Conservation (phyloP, 2,329 filamentous ascomycete species). For the Penicillium sp. region DNA sequence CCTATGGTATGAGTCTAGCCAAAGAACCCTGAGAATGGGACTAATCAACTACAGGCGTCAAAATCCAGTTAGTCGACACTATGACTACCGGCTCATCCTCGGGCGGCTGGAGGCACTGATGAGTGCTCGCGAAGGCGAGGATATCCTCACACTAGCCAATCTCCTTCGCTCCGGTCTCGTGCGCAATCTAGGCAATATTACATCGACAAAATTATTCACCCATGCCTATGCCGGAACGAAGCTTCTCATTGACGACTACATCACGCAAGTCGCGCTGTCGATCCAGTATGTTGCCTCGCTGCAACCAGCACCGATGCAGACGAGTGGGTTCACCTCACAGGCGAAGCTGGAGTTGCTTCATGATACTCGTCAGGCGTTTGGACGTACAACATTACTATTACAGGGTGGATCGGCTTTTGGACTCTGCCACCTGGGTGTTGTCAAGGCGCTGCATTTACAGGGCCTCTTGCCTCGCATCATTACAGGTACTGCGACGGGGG, state of each 20-base stretch:
- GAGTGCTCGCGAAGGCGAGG: constrained; percentile 68
- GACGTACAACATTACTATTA: constrained; percentile 79
- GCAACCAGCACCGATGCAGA: constrained; percentile 59
- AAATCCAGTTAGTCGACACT: constrained; percentile 76
- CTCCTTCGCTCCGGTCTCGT: constrained; percentile 75
- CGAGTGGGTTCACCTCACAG: constrained; percentile 66
- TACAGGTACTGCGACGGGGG: constrained; percentile 86
- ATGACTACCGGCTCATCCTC: constrained; percentile 84
- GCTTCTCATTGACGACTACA: constrained; percentile 86
- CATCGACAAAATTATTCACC: constrained; percentile 78
- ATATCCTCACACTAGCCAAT: constrained; percentile 75
- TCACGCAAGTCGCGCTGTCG: constrained; percentile 78
- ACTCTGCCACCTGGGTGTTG: constrained; percentile 84
- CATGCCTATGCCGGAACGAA: constrained; percentile 87
- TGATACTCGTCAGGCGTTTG: constrained; percentile 85
- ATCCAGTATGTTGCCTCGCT: constrained; percentile 74
- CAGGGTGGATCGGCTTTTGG: constrained; percentile 93
- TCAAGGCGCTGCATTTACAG: constrained; percentile 80
- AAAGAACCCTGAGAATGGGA: not conserved
- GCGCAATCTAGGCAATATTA: constrained; percentile 90
- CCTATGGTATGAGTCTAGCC: constrained; percentile 61
- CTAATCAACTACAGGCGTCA: constrained; percentile 66
- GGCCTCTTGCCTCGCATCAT: constrained; percentile 87
- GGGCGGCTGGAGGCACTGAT: constrained; percentile 73
- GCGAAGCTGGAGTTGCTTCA: constrained; percentile 84